Base-by-base conservation (phyloP, 2,329 filamentous ascomycete genomes). In the Didymella pomorum region DNA sequence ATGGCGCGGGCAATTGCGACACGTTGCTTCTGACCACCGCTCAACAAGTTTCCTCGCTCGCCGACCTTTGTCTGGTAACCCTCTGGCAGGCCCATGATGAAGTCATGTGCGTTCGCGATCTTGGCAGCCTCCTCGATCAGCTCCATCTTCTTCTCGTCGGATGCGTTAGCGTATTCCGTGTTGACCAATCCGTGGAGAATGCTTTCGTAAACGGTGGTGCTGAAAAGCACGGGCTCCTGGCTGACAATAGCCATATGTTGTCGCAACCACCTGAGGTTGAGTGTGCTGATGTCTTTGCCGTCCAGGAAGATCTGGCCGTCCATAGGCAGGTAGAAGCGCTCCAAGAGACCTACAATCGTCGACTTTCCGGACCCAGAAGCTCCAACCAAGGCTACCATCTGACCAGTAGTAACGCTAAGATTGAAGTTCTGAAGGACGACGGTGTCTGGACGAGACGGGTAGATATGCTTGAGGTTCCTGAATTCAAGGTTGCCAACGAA, bases 31-130 rank as follows among this genome's bases (percentile, higher is more conserved):
- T 99, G 95, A 33, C 95, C 95, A 75, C 95, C 95, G 54, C 92
- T 96, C 9, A 99, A 83, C 51, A 97, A 80, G 74, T 97, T 96
- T 10, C 95, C 95, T 62, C 93, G 89, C 77, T 98, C 93, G 56
- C 95, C 95, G n/a, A 98, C 94, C 65, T 96, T 89, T 0, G 95
- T 98, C 65, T 97, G 86, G 70, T 98, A 98, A 2, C 91, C 90
- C 66, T 98, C 90, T 0, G 95, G 93, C 1, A 98, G 84, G 12
- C 84, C 79, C 6, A 82, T 85, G 65, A 99, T 89, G 73, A 99
- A 99, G 64, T 96, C 93, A 73, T 98, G 93, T 1, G 94, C 94
- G 68, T 98, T 97, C 14, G 95, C 91, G 83, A 91, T 96, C 76
- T 87, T 91, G 9, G 95, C 92, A 16, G 95, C 95, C 41, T 91